Evolutionary conservation across 2,329 filamentous ascomycete genomes (phyloP).

Genomic region (Aspergillus sojae): DNA sequence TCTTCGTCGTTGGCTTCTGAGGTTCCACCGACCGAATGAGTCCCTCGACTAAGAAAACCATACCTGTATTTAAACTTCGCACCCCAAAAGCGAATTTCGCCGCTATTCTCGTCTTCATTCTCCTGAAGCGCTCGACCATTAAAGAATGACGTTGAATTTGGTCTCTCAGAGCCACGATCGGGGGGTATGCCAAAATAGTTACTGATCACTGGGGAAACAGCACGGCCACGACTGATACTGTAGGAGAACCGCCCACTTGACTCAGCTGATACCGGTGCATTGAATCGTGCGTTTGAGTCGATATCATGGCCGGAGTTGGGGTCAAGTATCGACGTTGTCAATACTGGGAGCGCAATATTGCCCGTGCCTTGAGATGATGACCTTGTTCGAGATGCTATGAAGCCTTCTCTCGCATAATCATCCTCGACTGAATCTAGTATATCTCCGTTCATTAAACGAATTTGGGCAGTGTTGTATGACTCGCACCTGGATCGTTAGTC

Average conservation of each 20-base stretch:
- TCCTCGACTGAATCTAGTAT: conserved; percentile 28
- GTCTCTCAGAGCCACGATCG: conserved; percentile 33
- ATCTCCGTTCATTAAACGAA: conserved; percentile 42
- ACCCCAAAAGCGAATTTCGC: conserved; percentile 63
- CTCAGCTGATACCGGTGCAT: conserved; percentile 23
- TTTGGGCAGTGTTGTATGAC: conserved; percentile 51
- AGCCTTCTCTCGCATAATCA: conserved; percentile 22
- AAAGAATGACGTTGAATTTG: conserved; percentile 33
- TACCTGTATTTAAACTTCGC: conserved; percentile 47
- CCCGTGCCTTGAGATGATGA: conserved; percentile 32
- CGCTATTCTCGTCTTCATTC: conserved; percentile 53
- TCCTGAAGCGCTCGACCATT: conserved; percentile 23
- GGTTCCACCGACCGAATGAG: conserved; percentile 26
- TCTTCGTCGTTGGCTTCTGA: conserved; percentile 25
- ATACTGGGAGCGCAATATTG: conserved; percentile 22
- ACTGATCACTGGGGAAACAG: conserved; percentile 46
- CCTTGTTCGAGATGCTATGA: conserved; percentile 23
- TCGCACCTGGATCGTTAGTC: conserved; percentile 41
- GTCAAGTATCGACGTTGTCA: conserved; percentile 34
- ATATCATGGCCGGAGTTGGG: conserved; percentile 27
- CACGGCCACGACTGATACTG: conserved; percentile 41
- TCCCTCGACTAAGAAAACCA: conserved; percentile 36
- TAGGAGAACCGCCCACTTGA: conserved; percentile 33
- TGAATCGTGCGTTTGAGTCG: conserved; percentile 22
- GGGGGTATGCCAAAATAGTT: conserved; percentile 49